A percentile compares a stretch with the other conserved stretches of the same genome.
phyloP scores from a whole-genome alignment of 345 rosid species.

The Theobroma cacao region DNA sequence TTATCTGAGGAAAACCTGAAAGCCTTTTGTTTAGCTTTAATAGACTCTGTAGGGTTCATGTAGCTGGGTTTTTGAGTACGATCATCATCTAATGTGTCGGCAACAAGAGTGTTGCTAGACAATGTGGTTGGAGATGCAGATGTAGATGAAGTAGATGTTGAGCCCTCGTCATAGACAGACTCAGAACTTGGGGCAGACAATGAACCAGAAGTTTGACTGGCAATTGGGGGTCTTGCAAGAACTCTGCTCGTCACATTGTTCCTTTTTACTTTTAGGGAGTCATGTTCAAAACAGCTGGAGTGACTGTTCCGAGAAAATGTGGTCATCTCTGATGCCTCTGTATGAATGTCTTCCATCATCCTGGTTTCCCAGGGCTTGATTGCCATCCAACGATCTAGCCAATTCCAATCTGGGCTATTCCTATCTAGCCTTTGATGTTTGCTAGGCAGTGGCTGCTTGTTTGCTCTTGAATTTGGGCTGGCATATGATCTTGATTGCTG shows the following conservation, averaged over 20 bases:
- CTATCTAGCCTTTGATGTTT: conserved; percentile 37
- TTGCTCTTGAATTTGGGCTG: conserved; percentile 50
- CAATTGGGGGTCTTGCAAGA: conserved; percentile 47
- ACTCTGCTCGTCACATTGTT: conserved; percentile 55
- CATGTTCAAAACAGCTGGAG: conserved; percentile 36
- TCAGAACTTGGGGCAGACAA: conserved; percentile 58
- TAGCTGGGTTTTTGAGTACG: conserved; percentile 58
- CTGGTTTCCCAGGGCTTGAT: conserved; percentile 72
- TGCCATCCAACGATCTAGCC: conserved; percentile 83
- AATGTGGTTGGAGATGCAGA: conserved; percentile 48
- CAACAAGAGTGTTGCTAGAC: conserved; percentile 32
- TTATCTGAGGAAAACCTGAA: conserved; percentile 33
- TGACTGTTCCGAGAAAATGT: conserved; percentile 47
- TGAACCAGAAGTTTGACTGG: conserved; percentile 28
- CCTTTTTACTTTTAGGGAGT: conserved; percentile 56
- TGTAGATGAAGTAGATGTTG: conserved; percentile 55
- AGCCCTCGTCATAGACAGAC: conserved; percentile 44
- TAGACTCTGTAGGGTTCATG: conserved; percentile 75
- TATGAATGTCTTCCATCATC: conserved; percentile 41
- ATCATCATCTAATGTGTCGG: conserved; percentile 45
- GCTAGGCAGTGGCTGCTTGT: conserved; percentile 33
- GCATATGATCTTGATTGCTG: conserved; percentile 55
- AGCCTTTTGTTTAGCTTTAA: conserved; percentile 68
- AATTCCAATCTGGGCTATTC: conserved; percentile 51
- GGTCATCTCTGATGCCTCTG: conserved; percentile 24